Conservation (phyloP, 2,329 filamentous ascomycete genomes). For the Clonostachys solani region DNA sequence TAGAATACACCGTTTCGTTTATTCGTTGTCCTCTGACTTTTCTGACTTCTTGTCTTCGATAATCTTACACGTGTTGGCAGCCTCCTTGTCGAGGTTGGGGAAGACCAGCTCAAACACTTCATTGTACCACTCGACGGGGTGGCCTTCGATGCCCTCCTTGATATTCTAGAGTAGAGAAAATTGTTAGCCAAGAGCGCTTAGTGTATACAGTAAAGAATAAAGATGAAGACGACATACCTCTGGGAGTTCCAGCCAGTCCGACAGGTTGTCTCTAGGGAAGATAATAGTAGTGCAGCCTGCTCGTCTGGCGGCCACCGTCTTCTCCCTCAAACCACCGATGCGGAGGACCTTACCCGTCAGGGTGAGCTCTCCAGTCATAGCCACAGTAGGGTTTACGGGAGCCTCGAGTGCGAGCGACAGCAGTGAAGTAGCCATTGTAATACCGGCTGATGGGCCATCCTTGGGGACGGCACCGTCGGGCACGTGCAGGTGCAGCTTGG, state of each 20-base stretch:
- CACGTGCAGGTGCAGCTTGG: slow-evolving; percentile 91
- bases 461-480: slow-evolving; percentile 95
- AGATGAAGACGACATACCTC: slow-evolving; percentile 63
- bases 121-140: slow-evolving; percentile 86
- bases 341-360: slow-evolving; percentile 94
- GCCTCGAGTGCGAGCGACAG: slow-evolving; percentile 79
- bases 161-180: slow-evolving; percentile 69
- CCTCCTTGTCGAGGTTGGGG: slow-evolving; percentile 67
- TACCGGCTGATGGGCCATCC: slow-evolving; percentile 87
- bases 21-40: slow-evolving; percentile 25
- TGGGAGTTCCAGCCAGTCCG: slow-evolving; percentile 95
- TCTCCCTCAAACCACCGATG: slow-evolving; percentile 91
- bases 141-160: slow-evolving; percentile 91
- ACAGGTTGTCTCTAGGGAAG: slow-evolving; percentile 92
- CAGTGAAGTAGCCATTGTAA: slow-evolving; percentile 96
- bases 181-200: neutral
- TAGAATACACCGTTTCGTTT: slow-evolving; percentile 5
- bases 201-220: neutral
- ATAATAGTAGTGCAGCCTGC: slow-evolving; percentile 91
- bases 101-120: slow-evolving; percentile 94
- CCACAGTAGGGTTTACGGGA: slow-evolving; percentile 77
- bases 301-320: slow-evolving; percentile 90
- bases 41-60: slow-evolving; percentile 32
- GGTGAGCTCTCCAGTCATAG: slow-evolving; percentile 97
- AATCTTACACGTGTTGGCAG: slow-evolving; percentile 71